Base-by-base conservation (phyloP, 1,139 yeast genomes). In the Suhomyces bokatorum region DNA sequence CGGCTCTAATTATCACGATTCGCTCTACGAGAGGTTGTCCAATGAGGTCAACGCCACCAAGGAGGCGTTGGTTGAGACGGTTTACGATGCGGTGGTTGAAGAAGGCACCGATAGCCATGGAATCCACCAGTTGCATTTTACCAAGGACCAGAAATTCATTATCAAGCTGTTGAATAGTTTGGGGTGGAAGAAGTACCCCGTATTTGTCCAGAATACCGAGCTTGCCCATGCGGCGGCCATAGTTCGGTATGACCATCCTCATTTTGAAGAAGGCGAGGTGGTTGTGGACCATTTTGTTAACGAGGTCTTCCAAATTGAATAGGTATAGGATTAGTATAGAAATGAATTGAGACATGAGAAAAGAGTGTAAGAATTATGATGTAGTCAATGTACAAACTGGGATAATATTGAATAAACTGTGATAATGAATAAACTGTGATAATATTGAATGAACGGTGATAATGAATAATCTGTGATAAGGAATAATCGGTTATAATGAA, bases 201-300 rank as follows among this genome's bases (percentile, higher is more conserved):
- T 87, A 26, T 74, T 85, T 48, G 84, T 88, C 43, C 74, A 85
- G 37, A 68, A 76, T 29, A 83, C 93, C 4, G 74, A 74, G 42
- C 78, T 82, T 40, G 77, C 95, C 0, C 96, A 88, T 58, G 89
- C 96, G 2, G 95, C 93, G 2, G 84, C 88, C 1, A 85, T 88
- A 47, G 87, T 83, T 32, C 74, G 95, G 45, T 78, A 74, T 47
- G 68, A 69, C 35, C 77, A 77, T 31, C 74, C 76, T 17, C 63
- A 70, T 17, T 81, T 77, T 48, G 78, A 68, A 29, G 95, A 88
- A 61, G 96, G 96, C 0, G 77, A 81, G 56, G 60, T 71, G 1
- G 87, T 85, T 4, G 77, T 88, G 15, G 63, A 64, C 34, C 96
- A 88, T 60, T 84, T 87, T 73, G 66, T 84, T 12, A 67, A 74